Evolutionary conservation across 129 eudicot genomes (phyloP).

Genomic region (Centaurea solstitialis): DNA sequence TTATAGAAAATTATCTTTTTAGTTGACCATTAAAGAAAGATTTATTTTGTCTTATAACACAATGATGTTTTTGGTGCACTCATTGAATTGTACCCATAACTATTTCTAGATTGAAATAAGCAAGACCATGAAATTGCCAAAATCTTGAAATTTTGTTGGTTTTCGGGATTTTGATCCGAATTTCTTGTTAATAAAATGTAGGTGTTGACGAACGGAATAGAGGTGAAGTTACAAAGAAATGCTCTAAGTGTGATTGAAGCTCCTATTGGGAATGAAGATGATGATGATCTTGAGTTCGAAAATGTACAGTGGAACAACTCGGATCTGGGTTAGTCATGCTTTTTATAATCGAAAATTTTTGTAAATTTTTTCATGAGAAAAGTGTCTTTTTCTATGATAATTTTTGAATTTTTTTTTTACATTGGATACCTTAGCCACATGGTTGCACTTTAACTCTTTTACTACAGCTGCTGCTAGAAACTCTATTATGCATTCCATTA

Average conservation of each 20-base stretch:
- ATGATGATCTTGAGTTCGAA: slow-evolving; percentile 75
- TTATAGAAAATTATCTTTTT: slow-evolving; percentile 5
- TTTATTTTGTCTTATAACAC: not conserved
- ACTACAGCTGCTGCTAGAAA: slow-evolving; percentile 27
- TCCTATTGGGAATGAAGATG: slow-evolving; percentile 90
- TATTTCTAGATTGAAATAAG: no score
- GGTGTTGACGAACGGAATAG: slow-evolving; percentile 93
- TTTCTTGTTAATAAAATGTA: slow-evolving; percentile 13
- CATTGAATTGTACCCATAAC: no score
- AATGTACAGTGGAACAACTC: slow-evolving; percentile 64
- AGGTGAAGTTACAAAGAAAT: slow-evolving; percentile 86
- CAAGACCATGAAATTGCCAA: not conserved
- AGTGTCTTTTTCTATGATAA: slow-evolving; percentile 26
- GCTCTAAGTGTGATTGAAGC: slow-evolving; percentile 87
- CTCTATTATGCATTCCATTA: slow-evolving; percentile 44
- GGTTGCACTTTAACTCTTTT: slow-evolving; percentile 30
- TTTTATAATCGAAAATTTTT: not conserved
- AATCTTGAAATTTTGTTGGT: slow-evolving; percentile 6
- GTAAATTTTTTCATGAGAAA: slow-evolving; percentile 14
- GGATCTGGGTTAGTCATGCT: slow-evolving; percentile 51
- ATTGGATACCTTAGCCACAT: slow-evolving; percentile 43
- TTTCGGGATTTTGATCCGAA: not conserved
- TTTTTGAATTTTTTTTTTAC: slow-evolving; percentile 30
- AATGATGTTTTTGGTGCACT: not conserved
- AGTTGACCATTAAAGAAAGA: not conserved